Conservation (phyloP, 768 basidiomycete species). For the Suillus discolor region DNA sequence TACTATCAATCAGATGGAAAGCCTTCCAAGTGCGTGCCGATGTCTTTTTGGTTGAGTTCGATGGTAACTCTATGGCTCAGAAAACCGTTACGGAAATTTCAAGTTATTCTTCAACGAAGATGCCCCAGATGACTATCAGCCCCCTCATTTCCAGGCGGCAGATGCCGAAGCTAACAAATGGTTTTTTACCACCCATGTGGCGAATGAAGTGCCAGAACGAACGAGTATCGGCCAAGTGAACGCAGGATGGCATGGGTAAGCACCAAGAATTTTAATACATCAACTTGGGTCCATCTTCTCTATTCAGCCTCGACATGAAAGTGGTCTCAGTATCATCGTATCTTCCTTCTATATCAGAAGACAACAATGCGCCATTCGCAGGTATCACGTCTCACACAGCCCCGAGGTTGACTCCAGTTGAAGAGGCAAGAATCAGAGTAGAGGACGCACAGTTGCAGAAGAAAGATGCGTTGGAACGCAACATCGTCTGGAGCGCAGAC, state of each 20-base stretch:
- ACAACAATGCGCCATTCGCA: constrained; percentile 57
- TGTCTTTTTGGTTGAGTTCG: constrained; percentile 3
- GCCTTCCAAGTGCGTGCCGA: constrained; percentile 65
- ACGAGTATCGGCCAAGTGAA: constrained; percentile 67
- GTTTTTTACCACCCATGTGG: constrained; percentile 79
- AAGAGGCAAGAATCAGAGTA: constrained; percentile 55
- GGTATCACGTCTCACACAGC: constrained; percentile 43
- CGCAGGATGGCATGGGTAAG: constrained; percentile 74
- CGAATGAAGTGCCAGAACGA: constrained; percentile 73
- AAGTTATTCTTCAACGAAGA: constrained; percentile 83
- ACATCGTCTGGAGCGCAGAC: constrained; percentile 66
- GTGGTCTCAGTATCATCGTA: constrained; percentile 75
- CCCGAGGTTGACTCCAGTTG: constrained; percentile 52
- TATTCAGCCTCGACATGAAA: constrained; percentile 64
- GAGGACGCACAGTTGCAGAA: constrained; percentile 62
- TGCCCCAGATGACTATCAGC: constrained; percentile 83
- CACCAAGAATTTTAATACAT: neutral
- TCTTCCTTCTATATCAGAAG: constrained; percentile 63
- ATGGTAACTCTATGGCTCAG: constrained; percentile 36
- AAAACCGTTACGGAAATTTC: constrained; percentile 84
- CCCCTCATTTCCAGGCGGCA: constrained; percentile 74
- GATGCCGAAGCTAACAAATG: constrained; percentile 74
- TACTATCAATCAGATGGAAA: constrained; percentile 80
- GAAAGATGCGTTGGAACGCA: constrained; percentile 62
- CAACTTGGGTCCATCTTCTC: constrained; percentile 1